Base-by-base conservation (phyloP, 2,329 filamentous ascomycete species). In the Aureobasidium zeae region DNA sequence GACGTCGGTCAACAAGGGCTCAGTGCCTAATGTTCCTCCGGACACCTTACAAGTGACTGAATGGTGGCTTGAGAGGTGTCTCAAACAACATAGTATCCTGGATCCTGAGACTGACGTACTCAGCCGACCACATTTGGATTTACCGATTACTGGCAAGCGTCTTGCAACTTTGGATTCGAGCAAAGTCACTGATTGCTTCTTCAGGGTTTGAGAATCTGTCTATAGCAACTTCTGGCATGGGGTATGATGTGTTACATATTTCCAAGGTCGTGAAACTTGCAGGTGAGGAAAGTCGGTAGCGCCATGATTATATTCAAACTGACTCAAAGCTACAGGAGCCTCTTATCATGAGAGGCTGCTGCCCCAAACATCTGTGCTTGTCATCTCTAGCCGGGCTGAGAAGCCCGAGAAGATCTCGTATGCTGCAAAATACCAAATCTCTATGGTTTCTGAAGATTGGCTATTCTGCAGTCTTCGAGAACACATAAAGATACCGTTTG, bases 11-110 rank as follows among this genome's bases (percentile, higher is more conserved):
- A 36, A 49, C 43, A 25, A 25, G 25, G 9, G 41, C 42, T 16
- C 29, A 46, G 32, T 56, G 10, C 53, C 57, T 20, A 46, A 46
- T 9, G 46, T 58, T 11, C 53, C 58, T 12, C 15, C 47, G n/a
- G 49, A 47, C 26, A 58, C 56, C 10, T 61, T 70, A 35, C 57
- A 70, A 11, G 79, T 94, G 22, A 96, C 87, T 9, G 87, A 94
- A 57, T 93, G 91, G 72, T 98, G 89, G 74, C 72, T 98, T 41
- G 91, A 98, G 64, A 77, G 79, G 35, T 96, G 89, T 59, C 68
- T 98, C 28, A 79, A 88, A 58, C 76, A 77, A 50, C 91, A 85
- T 61, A 67, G 65, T 19, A 75, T 89, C 53, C 70, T 86, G 34
- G 69, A 82, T 21, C 86, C 87, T 4, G 66, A 70, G 39, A 69